These are phyloP conservation scores for Arctium lappa DNA, from an alignment of 129 eudicot species.

Conservation along the genomic window DNA sequence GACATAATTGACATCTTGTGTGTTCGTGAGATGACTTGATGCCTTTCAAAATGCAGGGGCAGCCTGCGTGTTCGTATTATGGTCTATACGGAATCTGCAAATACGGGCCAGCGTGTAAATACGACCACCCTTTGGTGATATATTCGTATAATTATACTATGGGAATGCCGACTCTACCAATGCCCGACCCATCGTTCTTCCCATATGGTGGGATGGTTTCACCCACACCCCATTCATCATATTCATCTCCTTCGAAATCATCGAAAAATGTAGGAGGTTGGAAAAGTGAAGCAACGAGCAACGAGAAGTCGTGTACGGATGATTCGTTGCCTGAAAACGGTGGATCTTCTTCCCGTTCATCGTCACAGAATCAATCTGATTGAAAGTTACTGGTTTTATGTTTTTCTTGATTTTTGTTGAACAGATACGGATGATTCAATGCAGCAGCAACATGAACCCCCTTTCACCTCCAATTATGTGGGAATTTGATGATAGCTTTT, in stretches of 20 bases:
- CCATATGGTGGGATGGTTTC: conserved; percentile 33
- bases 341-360: conserved; percentile 23
- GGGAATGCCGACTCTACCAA: conserved; percentile 36
- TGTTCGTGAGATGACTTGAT: not conserved
- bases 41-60: conserved; percentile 54
- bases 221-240: conserved; percentile 22
- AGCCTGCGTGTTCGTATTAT: conserved; percentile 53
- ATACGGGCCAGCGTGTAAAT: conserved; percentile 66
- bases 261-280: conserved; percentile 36
- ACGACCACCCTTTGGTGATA: conserved; percentile 65
- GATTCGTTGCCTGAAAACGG: conserved; percentile 29
- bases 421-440: conserved; percentile 9
- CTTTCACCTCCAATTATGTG: not conserved
- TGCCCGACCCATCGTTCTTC: conserved; percentile 21
- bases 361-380: conserved; percentile 32
- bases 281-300: conserved; percentile 28
- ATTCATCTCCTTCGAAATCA: conserved; percentile 42
- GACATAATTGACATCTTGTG: not conserved
- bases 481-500: not conserved
- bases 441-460: conserved; percentile 12
- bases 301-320: conserved; percentile 2
- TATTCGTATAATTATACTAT: conserved; percentile 34
- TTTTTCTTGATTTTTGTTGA: conserved; percentile 1
- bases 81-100: conserved; percentile 63
- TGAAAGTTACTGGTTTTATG: conserved; percentile 16